Percentiles rank a stretch among this genome's conserved stretches.
phyloP scores from a whole-genome alignment of 306 rosid species.

The Gleditsia sinensis region DNA sequence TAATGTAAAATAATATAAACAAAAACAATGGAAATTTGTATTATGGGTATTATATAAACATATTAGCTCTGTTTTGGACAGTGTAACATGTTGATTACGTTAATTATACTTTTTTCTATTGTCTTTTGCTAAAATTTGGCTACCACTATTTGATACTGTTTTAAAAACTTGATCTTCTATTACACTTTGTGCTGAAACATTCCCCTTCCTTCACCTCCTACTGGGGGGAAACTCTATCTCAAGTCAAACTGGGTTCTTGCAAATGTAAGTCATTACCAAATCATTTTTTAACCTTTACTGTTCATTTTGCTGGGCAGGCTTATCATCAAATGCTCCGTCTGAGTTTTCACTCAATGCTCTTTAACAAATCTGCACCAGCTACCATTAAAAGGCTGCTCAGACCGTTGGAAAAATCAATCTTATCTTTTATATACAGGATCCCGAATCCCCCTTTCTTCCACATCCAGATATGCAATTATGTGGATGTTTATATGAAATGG shows the following conservation, averaged over 20 bases:
- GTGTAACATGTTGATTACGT: not conserved
- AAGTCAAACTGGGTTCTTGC: not conserved
- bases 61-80: not conserved
- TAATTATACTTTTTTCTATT: not conserved
- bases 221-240: slow-evolving; percentile 17
- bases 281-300: too few species aligned
- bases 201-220: not conserved
- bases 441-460: slow-evolving; percentile 35
- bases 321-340: not conserved
- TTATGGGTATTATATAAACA: not conserved
- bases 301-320: slow-evolving; percentile 1
- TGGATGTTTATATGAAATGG: slow-evolving; percentile 86
- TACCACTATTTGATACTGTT: not conserved
- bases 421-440: slow-evolving; percentile 16
- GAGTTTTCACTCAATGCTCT: slow-evolving; percentile 35
- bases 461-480: slow-evolving; percentile 54
- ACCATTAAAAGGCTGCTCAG: slow-evolving; percentile 35
- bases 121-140: not conserved
- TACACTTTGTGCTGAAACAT: not conserved
- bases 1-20: too few species aligned
- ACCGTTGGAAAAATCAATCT: slow-evolving; percentile 21
- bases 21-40: too few species aligned
- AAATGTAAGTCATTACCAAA: not conserved
- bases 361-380: slow-evolving; percentile 32
- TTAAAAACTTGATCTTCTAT: not conserved